phyloP scores from a whole-genome alignment of 148 eudicot species.

The Tetragonia tetragonoides region DNA sequence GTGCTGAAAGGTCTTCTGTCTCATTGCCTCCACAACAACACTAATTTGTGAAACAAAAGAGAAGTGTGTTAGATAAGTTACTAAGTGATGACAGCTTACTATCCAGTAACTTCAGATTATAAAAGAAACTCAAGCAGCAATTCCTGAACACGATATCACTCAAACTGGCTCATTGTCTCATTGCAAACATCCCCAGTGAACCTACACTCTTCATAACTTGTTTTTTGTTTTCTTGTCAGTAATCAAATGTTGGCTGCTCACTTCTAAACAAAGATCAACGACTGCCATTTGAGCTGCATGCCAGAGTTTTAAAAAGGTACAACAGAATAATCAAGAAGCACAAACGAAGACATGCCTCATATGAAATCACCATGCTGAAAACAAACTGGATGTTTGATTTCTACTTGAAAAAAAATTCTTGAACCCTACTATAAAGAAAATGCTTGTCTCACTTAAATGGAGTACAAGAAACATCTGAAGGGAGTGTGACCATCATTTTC shows the following conservation, averaged over 20 bases:
- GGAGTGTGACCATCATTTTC: background rate
- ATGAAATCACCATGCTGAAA: background rate
- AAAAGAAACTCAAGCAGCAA: background rate
- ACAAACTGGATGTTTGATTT: background rate
- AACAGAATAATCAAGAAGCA: background rate
- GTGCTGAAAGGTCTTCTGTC: constrained; percentile 41
- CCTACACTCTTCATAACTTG: background rate
- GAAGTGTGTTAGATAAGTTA: constrained; percentile 1
- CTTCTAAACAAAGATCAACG: background rate
- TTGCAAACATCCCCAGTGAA: background rate
- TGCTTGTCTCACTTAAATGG: background rate
- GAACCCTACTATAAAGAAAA: background rate
- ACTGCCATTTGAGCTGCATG: background rate
- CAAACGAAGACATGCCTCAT: background rate
- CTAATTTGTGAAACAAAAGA: constrained; percentile 27
- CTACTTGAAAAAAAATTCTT: background rate
- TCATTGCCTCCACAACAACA: constrained; percentile 60
- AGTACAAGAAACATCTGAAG: background rate
- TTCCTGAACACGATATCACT: background rate
- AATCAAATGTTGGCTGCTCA: background rate
- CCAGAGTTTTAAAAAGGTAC: background rate
- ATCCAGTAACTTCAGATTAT: background rate
- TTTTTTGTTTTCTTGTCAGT: background rate
- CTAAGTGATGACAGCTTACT: background rate
- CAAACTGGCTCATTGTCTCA: background rate